A percentile compares a stretch with the other conserved stretches of the same genome.
phyloP scores from a whole-genome alignment of 2,329 filamentous ascomycete genomes.

The Colletotrichum caudatum region DNA sequence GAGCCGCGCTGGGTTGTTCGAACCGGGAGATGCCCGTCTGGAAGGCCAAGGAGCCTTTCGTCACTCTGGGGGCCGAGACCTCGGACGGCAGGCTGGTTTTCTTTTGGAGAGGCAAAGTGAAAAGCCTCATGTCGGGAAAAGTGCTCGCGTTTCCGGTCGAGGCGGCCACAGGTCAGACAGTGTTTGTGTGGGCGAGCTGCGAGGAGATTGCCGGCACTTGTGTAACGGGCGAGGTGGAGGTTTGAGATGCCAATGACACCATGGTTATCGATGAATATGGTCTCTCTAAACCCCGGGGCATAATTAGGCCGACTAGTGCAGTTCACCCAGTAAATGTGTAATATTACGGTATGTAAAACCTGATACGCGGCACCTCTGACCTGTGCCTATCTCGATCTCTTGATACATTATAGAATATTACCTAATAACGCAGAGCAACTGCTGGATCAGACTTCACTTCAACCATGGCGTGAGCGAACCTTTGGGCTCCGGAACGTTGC shows the following conservation, averaged over 20 bases:
- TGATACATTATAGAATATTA: too few species aligned
- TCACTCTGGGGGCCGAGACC: conserved; percentile 81
- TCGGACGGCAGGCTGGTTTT: conserved; percentile 77
- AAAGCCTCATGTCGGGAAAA: conserved; percentile 71
- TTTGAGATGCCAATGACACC: neutral
- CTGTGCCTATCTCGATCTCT: too few species aligned
- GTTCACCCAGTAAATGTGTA: too few species aligned
- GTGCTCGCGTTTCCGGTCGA: conserved; percentile 67
- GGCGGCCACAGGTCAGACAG: conserved; percentile 65
- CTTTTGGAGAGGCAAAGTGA: conserved; percentile 74
- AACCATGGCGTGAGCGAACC: too few species aligned
- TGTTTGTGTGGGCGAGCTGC: conserved; percentile 80
- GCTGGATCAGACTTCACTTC: too few species aligned
- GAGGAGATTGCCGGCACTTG: conserved; percentile 81
- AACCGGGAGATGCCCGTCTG: conserved; percentile 75
- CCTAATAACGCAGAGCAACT: too few species aligned
- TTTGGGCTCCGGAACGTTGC: too few species aligned
- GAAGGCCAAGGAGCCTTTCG: conserved; percentile 71
- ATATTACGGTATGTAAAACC: too few species aligned
- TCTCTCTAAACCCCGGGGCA: too few species aligned
- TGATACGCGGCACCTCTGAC: too few species aligned
- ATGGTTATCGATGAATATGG: neutral
- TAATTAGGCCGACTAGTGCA: too few species aligned
- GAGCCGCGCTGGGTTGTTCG: conserved; percentile 75
- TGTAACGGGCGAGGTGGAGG: conserved; percentile 44